phyloP scores from a whole-genome alignment of 208 protist genomes.

The Herpetomonas tarakana region DNA sequence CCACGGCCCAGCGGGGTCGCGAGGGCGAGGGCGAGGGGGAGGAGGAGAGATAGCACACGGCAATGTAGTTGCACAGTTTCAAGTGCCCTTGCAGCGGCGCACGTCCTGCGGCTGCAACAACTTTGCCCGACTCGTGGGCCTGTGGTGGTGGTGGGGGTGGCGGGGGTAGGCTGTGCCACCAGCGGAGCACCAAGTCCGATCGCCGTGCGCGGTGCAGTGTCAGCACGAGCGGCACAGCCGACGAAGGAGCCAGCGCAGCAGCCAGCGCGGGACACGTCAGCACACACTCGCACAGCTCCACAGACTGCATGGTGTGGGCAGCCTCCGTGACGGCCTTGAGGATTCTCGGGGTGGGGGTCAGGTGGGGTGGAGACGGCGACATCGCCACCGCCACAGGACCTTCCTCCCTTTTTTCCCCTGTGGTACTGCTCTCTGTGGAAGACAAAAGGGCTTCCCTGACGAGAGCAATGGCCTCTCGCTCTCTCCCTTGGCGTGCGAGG shows the following conservation, averaged over 20 bases:
- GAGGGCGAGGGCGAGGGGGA: too few relatives aligned
- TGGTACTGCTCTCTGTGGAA: too few relatives aligned
- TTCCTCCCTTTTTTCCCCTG: background rate
- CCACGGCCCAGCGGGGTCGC: background rate
- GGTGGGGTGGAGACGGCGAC: too few relatives aligned
- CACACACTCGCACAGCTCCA: background rate
- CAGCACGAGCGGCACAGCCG: background rate
- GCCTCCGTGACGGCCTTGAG: background rate
- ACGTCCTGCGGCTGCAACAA: too few relatives aligned
- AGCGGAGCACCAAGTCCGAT: background rate
- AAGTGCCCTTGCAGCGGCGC: background rate
- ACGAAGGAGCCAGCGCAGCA: background rate
- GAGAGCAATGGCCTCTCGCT: too few relatives aligned
- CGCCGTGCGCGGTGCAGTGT: background rate
- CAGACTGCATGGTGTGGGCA: background rate
- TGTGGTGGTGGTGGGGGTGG: background rate
- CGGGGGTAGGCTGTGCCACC: background rate
- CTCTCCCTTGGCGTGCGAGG: background rate
- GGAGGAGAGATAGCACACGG: background rate
- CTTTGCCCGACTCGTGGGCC: too few relatives aligned
- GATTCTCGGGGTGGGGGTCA: background rate
- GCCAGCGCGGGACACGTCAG: background rate
- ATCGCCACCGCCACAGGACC: too few relatives aligned
- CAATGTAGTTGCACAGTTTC: background rate
- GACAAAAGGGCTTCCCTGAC: too few relatives aligned